Evolutionary conservation across 2,329 filamentous ascomycete genomes (phyloP).

Genomic region (Hirsutella thompsonii): DNA sequence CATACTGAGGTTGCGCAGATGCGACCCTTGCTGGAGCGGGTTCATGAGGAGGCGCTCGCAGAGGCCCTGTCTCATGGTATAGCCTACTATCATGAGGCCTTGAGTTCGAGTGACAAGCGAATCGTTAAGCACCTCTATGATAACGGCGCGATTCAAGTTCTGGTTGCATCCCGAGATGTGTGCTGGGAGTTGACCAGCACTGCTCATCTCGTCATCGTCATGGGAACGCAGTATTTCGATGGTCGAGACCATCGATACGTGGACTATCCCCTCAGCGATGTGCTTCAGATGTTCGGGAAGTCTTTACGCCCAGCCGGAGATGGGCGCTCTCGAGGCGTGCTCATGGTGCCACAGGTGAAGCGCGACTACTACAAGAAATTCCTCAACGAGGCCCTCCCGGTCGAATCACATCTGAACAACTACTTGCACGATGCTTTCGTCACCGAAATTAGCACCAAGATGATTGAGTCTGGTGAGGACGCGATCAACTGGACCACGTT

Average conservation of each 20-base stretch:
- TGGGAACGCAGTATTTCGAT: constrained; percentile 97
- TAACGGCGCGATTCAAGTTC: constrained; percentile 77
- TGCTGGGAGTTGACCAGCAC: constrained; percentile 90
- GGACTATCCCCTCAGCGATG: constrained; percentile 87
- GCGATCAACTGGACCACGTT: constrained; percentile 98
- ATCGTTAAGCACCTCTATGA: constrained; percentile 89
- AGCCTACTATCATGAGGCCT: constrained; percentile 92
- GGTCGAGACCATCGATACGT: constrained; percentile 94
- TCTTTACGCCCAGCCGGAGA: constrained; percentile 69
- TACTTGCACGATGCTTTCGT: constrained; percentile 95
- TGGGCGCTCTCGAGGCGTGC: constrained; percentile 73
- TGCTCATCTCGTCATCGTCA: constrained; percentile 85
- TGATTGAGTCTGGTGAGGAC: constrained; percentile 89
- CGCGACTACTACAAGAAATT: constrained; percentile 99
- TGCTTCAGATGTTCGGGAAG: constrained; percentile 97
- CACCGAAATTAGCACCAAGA: constrained; percentile 91
- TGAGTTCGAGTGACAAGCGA: constrained; percentile 77
- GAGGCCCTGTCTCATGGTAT: constrained; percentile 89
- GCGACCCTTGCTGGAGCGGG: constrained; percentile 63
- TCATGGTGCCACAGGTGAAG: constrained; percentile 92
- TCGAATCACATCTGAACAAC: constrained; percentile 85
- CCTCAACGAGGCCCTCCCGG: constrained; percentile 85
- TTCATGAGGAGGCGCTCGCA: constrained; percentile 77
- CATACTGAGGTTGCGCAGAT: constrained; percentile 76
- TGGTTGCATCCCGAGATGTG: constrained; percentile 67